phyloP scores from a whole-genome alignment of 257 asterid genomes.

The Plectranthus barbatus region DNA sequence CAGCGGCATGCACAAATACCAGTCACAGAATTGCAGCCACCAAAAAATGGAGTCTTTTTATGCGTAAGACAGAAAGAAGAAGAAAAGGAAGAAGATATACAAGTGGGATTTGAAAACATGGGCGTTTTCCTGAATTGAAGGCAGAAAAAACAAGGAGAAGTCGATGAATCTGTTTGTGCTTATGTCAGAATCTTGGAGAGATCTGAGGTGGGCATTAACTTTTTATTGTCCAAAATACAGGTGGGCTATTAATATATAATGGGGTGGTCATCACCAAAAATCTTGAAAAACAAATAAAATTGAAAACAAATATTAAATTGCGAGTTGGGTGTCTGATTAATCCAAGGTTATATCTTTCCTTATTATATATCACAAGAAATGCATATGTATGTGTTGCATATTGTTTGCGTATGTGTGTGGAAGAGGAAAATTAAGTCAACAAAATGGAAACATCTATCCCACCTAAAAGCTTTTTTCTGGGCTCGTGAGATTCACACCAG shows the following conservation, averaged over 20 bases:
- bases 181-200: slow-evolving; percentile 51
- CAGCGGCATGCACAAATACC: slow-evolving; percentile 13
- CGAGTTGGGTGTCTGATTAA: slow-evolving; percentile 15
- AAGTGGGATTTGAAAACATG: slow-evolving; percentile 13
- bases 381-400: neutral
- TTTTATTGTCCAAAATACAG: slow-evolving; percentile 17
- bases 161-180: slow-evolving; percentile 33
- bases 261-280: slow-evolving; percentile 9
- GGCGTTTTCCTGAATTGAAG: slow-evolving; percentile 9
- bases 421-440: neutral
- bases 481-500: neutral
- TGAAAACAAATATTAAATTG: neutral
- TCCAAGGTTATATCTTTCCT: slow-evolving; percentile 9
- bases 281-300: neutral
- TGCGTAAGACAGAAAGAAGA: neutral
- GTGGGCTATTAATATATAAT: slow-evolving; percentile 14
- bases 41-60: slow-evolving; percentile 19
- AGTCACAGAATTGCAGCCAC: slow-evolving; percentile 14
- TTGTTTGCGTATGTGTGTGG: neutral
- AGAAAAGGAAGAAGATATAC: neutral
- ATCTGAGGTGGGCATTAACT: slow-evolving; percentile 39
- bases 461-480: slow-evolving; percentile 6
- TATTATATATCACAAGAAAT: neutral
- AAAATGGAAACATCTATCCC: slow-evolving; percentile 11
- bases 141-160: neutral